These are phyloP conservation scores for Gonapodya sp. DNA, from an alignment of 192 early-diverging fungal genomes.

Conservation along the genomic window DNA sequence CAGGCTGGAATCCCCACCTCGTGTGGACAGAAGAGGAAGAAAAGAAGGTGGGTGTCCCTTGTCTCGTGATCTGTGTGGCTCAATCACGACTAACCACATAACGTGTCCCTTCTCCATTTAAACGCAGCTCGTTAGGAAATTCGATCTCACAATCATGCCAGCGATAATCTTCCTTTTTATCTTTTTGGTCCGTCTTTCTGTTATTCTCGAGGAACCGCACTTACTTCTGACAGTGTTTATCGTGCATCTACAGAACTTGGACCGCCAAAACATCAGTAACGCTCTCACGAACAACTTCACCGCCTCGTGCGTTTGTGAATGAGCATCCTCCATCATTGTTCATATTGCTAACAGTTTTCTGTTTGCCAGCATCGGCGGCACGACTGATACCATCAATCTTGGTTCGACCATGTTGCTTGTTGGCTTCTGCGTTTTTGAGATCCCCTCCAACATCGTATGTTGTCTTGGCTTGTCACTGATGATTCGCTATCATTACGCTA, in stretches of 20 bases:
- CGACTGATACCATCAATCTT: conserved; percentile 27
- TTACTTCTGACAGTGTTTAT: neutral
- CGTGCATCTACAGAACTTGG: neutral
- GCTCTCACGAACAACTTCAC: conserved; percentile 38
- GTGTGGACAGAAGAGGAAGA: conserved; percentile 45
- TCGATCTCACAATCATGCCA: conserved; percentile 26
- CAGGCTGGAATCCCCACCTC: conserved; percentile 23
- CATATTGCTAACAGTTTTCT: too few species aligned
- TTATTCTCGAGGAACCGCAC: conserved; percentile 19
- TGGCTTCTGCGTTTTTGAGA: conserved; percentile 30
- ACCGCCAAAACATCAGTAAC: conserved; percentile 28
- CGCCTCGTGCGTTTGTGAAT: too few species aligned
- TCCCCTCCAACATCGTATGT: conserved; percentile 33
- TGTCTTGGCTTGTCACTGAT: neutral
- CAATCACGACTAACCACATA: neutral
- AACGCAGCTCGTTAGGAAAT: conserved; percentile 29
- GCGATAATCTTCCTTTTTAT: conserved; percentile 38
- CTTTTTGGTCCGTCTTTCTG: conserved; percentile 38
- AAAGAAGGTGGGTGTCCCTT: conserved; percentile 8
- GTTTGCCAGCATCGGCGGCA: neutral
- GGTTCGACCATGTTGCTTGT: conserved; percentile 35
- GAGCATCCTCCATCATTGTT: too few species aligned
- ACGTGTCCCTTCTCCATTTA: neutral
- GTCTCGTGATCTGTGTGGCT: neutral
- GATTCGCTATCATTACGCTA: neutral